Percentiles rank a stretch among this genome's conserved stretches.
Evolutionary conservation across 257 asterid genomes (phyloP).

Genomic region (Coffea canephora): DNA sequence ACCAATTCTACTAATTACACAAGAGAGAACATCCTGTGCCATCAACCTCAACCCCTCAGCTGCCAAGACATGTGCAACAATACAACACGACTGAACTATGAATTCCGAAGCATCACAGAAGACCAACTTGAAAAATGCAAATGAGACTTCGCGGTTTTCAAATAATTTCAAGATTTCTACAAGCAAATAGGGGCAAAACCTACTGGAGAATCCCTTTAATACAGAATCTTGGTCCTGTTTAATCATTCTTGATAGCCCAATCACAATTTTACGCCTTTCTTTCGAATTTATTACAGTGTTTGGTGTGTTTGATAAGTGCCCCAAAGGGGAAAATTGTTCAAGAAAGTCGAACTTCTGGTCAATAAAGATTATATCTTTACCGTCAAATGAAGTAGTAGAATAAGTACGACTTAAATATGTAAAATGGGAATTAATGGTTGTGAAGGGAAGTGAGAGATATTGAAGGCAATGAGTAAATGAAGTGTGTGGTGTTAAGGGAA

Average conservation of each 20-base stretch:
- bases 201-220: conserved; percentile 41
- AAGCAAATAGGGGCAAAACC: conserved; percentile 52
- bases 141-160: conserved; percentile 40
- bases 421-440: conserved; percentile 20
- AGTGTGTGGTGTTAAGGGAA: conserved; percentile 19
- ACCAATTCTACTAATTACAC: conserved; percentile 66
- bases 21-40: conserved; percentile 73
- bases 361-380: conserved; percentile 27
- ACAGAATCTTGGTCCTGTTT: conserved; percentile 39
- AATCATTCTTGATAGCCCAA: conserved; percentile 60
- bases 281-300: conserved; percentile 47
- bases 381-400: conserved; percentile 21
- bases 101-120: conserved; percentile 48
- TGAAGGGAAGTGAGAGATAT: conserved; percentile 20
- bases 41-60: conserved; percentile 46
- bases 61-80: conserved; percentile 53
- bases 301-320: conserved; percentile 20
- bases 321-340: conserved; percentile 58
- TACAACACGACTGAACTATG: conserved; percentile 46
- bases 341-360: conserved; percentile 51
- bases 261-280: conserved; percentile 64
- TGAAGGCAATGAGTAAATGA: conserved; percentile 29
- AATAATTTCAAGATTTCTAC: conserved; percentile 61
- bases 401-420: background rate
- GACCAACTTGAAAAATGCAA: conserved; percentile 73